Evolutionary conservation across 1,139 yeast genomes (phyloP), one percentile per base, ranked within the genome.

Genomic region (Suzukiozyma palmioleophila): DNA sequence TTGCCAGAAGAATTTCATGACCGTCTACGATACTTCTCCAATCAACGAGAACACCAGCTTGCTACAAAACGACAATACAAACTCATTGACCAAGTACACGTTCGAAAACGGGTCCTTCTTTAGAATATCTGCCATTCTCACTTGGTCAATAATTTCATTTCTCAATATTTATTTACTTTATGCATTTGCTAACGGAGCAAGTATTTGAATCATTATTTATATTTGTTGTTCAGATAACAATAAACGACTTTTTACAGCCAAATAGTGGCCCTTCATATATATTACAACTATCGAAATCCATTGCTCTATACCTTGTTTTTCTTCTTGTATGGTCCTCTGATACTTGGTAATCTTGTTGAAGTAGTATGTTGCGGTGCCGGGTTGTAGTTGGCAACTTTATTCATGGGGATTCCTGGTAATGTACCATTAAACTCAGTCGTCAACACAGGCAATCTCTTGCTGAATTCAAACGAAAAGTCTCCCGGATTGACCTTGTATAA

Each of bases 351-450:
- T 41, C 76, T 60, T 9, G 60, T 46, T 6, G 29, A 5, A 13
- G 12, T 25, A 9, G 36, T n/a, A 15, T 16, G 10, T 26, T 33
- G 36, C 13, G 36, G 3, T 4, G 35, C 13, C 16, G 36, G 26
- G 16, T 14, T 33, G 14, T 25, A 25, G 12, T n/a, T 14, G n/a
- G 40, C 39, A 13, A 39, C 36, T 38, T 52, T 53, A 30, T 48
- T 46, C 3, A 54, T 56, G 4, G 60, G 63, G 43, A 40, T 74
- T 0, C 88, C 88, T 1, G 96, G 97, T 52, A 89, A 71, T 1
- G 84, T 75, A 39, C 97, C 97, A 33, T 76, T 68, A 53, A 85
- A 89, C 49, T 84, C 87, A 14, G 82, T 76, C 53, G 81, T 79
- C 42, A 85, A 69, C 1, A 85, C 84, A 0, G 96, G 95, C 33